Evolutionary conservation across 257 asterid genomes (phyloP).

Genomic region (Solanum paucissectum): DNA sequence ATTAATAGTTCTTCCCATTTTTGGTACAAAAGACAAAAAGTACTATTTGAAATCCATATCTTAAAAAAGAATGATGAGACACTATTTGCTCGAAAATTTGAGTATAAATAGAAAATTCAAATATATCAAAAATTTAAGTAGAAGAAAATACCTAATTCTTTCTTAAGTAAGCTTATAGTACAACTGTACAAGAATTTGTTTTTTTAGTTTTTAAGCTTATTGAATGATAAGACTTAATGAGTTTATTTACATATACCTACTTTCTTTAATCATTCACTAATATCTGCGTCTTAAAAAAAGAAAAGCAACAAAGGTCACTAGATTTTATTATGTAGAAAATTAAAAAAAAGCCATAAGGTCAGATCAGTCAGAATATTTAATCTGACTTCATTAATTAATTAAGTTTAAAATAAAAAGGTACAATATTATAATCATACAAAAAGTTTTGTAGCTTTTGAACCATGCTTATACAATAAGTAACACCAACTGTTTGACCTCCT

Average conservation of each 20-base stretch:
- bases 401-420: not conserved
- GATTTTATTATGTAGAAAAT: not conserved
- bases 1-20: not conserved
- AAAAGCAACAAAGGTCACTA: not conserved
- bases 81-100: not conserved
- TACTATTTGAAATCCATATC: not conserved
- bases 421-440: not conserved
- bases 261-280: not conserved
- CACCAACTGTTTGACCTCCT: not conserved
- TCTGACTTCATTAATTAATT: not conserved
- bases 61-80: not conserved
- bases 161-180: not conserved
- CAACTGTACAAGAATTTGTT: not conserved
- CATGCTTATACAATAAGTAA: not conserved
- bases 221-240: not conserved
- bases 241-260: not conserved
- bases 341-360: not conserved
- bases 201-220: not conserved
- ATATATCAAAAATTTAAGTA: not conserved
- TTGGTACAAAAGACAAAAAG: not conserved
- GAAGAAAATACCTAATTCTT: not conserved
- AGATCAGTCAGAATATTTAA: not conserved
- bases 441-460: not conserved
- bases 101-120: not conserved
- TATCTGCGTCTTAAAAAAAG: not conserved